A percentile compares a stretch with the other conserved stretches of the same genome.
phyloP scores from a whole-genome alignment of 495 filamentous ascomycete genomes.

The Ramalina intermedia region DNA sequence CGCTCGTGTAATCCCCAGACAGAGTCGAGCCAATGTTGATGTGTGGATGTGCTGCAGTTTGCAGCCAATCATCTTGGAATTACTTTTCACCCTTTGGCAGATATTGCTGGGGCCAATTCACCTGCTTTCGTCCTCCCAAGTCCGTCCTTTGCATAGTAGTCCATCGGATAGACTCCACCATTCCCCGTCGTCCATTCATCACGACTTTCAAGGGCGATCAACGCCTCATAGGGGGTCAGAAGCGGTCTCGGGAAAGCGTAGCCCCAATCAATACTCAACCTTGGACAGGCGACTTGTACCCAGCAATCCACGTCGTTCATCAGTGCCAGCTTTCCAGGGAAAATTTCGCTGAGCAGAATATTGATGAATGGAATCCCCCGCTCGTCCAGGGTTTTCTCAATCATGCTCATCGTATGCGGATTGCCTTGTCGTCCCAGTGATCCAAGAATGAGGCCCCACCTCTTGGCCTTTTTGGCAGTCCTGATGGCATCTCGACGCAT shows the following conservation, averaged over 20 bases:
- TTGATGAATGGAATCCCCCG: slow-evolving; percentile 66
- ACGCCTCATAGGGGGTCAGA: slow-evolving; percentile 86
- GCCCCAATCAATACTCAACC: slow-evolving; percentile 95
- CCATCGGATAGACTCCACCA: slow-evolving; percentile 83
- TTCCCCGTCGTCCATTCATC: slow-evolving; percentile 59
- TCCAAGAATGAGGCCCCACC: slow-evolving; percentile 91
- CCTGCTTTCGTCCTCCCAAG: slow-evolving; percentile 60
- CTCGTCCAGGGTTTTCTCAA: slow-evolving; percentile 57
- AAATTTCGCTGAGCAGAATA: slow-evolving; percentile 80
- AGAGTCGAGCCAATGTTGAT: too few species aligned
- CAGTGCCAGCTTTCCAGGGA: slow-evolving; percentile 82
- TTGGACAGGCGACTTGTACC: slow-evolving; percentile 93
- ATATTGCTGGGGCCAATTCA: slow-evolving; percentile 1
- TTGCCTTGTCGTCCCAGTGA: slow-evolving; percentile 90
- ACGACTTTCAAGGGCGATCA: slow-evolving; percentile 66
- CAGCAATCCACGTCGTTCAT: slow-evolving; percentile 91
- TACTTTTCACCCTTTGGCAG: slow-evolving; percentile 7
- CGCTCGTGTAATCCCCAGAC: too few species aligned
- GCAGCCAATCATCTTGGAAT: neutral
- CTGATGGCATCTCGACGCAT: slow-evolving; percentile 64
- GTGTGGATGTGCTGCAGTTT: too few species aligned
- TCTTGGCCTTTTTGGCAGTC: slow-evolving; percentile 56
- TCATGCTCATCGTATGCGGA: slow-evolving; percentile 74
- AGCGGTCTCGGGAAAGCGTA: slow-evolving; percentile 86
- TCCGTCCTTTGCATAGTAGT: slow-evolving; percentile 90